A percentile compares a stretch with the other conserved stretches of the same genome.
These are phyloP conservation scores for Glycine tomentella DNA, from an alignment of 306 rosid genomes.

Conservation along the genomic window DNA sequence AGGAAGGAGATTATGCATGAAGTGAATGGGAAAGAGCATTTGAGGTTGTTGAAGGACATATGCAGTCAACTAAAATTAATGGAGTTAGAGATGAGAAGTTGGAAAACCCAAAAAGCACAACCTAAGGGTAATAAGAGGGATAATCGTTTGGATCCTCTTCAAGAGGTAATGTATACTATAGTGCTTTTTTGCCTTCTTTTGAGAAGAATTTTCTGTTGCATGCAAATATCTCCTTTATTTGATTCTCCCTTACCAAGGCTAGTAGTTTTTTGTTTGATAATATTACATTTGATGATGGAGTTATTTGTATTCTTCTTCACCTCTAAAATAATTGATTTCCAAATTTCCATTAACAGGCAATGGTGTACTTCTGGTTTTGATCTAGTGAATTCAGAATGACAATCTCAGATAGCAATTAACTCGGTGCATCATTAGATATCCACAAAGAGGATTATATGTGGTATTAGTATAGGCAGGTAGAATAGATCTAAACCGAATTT, in stretches of 20 bases:
- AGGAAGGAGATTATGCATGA: constrained; percentile 66
- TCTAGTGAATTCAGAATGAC: constrained; percentile 41
- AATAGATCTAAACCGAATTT: constrained; percentile 42
- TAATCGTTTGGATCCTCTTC: constrained; percentile 50
- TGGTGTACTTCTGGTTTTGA: constrained; percentile 91
- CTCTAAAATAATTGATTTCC: constrained; percentile 20
- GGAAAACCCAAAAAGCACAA: constrained; percentile 51
- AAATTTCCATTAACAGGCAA: constrained; percentile 76
- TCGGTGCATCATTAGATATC: constrained; percentile 28
- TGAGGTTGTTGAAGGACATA: constrained; percentile 82
- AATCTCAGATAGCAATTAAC: constrained; percentile 23
- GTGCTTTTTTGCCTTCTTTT: background rate
- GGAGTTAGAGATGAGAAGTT: constrained; percentile 61
- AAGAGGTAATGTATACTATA: constrained; percentile 60
- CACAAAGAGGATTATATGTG: constrained; percentile 40
- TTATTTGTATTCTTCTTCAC: constrained; percentile 36
- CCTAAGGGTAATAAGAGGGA: constrained; percentile 57
- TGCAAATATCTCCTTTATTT: constrained; percentile 5
- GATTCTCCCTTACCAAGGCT: background rate
- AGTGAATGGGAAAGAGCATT: constrained; percentile 63
- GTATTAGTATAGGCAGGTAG: constrained; percentile 36
- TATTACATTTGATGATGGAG: constrained; percentile 7
- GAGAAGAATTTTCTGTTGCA: background rate
- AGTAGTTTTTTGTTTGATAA: constrained; percentile 34
- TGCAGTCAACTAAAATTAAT: constrained; percentile 60